Conservation (phyloP, 208 protist genomes). For the Herpetomonas samuelpessoai region DNA sequence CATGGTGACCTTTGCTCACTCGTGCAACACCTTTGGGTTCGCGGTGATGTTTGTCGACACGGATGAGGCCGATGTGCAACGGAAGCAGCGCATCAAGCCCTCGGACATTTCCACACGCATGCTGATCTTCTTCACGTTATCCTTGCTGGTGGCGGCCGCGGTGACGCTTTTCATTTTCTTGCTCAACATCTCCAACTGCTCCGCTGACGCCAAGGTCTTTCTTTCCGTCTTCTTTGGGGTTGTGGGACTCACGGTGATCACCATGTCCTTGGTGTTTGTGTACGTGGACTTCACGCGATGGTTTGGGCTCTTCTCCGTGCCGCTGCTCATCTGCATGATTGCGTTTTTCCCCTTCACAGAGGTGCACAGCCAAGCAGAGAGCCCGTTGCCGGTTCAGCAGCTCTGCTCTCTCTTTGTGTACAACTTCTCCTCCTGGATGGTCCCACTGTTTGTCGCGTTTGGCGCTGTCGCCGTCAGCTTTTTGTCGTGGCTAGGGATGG, state of each 20-base stretch:
- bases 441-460: conserved; percentile 38
- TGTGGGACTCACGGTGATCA: conserved; percentile 19
- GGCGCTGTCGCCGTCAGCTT: conserved; percentile 37
- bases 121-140: conserved; percentile 14
- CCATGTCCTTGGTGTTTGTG: conserved; percentile 23
- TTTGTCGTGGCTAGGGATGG: conserved; percentile 29
- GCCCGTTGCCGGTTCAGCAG: neutral
- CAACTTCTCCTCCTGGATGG: conserved; percentile 20
- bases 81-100: conserved; percentile 12
- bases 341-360: conserved; percentile 27
- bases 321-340: conserved; percentile 34
- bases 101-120: conserved; percentile 21
- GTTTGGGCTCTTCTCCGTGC: conserved; percentile 29
- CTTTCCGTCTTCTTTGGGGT: conserved; percentile 35
- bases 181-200: conserved; percentile 32
- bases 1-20: conserved; percentile 54
- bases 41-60: conserved; percentile 36
- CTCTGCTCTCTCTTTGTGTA: conserved; percentile 26
- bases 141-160: conserved; percentile 11
- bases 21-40: conserved; percentile 71
- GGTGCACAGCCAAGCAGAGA: neutral
- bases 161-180: conserved; percentile 33
- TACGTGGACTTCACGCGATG: conserved; percentile 29
- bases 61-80: neutral
- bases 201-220: conserved; percentile 16